Conservation (phyloP, 1,284 basidiomycete genomes). For the Pseudozyma sp. region DNA sequence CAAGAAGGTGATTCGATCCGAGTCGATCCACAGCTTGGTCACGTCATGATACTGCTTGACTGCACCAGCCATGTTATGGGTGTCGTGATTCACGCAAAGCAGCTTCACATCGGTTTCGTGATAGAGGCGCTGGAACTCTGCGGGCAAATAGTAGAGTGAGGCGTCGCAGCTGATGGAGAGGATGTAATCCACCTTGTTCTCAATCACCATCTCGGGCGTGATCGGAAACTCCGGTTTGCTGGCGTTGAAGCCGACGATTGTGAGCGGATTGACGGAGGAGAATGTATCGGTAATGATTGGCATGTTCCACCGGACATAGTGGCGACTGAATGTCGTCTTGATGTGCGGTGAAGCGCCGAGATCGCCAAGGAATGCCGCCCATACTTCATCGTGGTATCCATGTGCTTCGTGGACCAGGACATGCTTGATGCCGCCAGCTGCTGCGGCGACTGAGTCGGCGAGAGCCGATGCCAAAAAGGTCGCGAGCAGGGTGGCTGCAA, state of each 20-base stretch:
- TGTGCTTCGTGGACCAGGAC: constrained; percentile 10
- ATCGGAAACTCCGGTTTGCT: not conserved
- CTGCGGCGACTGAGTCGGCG: too few relatives aligned
- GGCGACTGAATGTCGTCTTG: constrained; percentile 8
- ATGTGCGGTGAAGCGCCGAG: constrained; percentile 12
- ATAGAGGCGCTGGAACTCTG: not conserved
- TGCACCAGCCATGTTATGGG: not conserved
- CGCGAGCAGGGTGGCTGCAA: too few relatives aligned
- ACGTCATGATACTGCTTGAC: not conserved
- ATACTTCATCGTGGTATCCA: constrained; percentile 16
- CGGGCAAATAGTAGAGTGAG: not conserved
- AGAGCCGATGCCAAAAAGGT: too few relatives aligned
- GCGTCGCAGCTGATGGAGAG: constrained; percentile 8
- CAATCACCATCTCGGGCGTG: constrained; percentile 1
- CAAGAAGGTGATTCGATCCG: constrained; percentile 10
- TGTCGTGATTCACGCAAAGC: constrained; percentile 5
- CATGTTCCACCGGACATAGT: constrained; percentile 7
- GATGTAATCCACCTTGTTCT: constrained; percentile 10
- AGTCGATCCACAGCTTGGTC: constrained; percentile 8
- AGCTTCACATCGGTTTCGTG: constrained; percentile 11
- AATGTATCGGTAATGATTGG: constrained; percentile 5
- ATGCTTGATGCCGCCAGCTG: constrained; percentile 3
- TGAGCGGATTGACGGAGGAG: constrained; percentile 1
- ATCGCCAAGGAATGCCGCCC: constrained; percentile 7
- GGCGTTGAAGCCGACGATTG: not conserved